Conservation (phyloP, 1,284 basidiomycete species). For the Dichomitus squalens region DNA sequence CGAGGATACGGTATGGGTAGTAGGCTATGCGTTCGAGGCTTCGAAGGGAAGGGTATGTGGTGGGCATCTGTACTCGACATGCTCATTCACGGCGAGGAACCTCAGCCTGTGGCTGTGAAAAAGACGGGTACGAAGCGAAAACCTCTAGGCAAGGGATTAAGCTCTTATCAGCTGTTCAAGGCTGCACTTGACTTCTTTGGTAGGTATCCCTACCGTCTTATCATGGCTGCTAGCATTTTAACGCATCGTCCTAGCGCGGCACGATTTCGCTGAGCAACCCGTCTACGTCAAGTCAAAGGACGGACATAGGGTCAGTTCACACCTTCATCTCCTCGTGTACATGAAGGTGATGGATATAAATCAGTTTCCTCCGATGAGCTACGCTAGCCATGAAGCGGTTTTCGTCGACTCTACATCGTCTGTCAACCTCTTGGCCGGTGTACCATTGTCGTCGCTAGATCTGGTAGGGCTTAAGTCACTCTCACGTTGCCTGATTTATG, state of each 20-base stretch:
- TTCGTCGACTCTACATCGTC: slow-evolving; percentile 84
- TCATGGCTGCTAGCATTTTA: not conserved
- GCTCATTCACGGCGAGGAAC: slow-evolving; percentile 73
- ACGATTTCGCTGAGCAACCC: slow-evolving; percentile 65
- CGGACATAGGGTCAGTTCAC: slow-evolving; percentile 48
- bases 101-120: slow-evolving; percentile 27
- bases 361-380: slow-evolving; percentile 61
- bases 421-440: slow-evolving; percentile 80
- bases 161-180: slow-evolving; percentile 87
- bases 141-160: slow-evolving; percentile 71
- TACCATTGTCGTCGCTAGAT: slow-evolving; percentile 73
- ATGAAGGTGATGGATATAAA: slow-evolving; percentile 1
- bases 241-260: slow-evolving; percentile 53
- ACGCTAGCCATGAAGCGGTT: slow-evolving; percentile 52
- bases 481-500: too few species aligned
- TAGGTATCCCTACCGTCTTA: slow-evolving; percentile 36
- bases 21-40: slow-evolving; percentile 63
- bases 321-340: not conserved
- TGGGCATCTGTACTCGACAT: slow-evolving; percentile 75
- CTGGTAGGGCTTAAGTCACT: slow-evolving; percentile 45
- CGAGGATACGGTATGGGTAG: slow-evolving; percentile 72
- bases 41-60: slow-evolving; percentile 67
- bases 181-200: slow-evolving; percentile 80
- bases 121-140: slow-evolving; percentile 48
- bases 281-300: slow-evolving; percentile 63